phyloP scores from a whole-genome alignment of 148 eudicot genomes.

The Rhododendron henanense region DNA sequence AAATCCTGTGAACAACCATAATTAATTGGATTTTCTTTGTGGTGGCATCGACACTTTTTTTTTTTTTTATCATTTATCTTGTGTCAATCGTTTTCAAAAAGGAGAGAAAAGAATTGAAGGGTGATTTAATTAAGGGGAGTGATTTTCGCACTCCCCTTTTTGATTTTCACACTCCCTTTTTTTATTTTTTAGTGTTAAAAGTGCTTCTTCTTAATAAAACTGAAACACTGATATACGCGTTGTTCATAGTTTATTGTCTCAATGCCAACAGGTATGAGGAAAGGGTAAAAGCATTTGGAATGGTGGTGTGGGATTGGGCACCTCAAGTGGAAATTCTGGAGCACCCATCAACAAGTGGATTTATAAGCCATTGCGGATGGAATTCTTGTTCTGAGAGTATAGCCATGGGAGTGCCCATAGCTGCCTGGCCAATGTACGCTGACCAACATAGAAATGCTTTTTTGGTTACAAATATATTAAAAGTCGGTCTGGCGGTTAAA shows the following conservation, averaged over 20 bases:
- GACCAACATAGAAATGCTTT: neutral
- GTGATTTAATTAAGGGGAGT: too few relatives aligned
- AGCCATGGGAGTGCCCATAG: neutral
- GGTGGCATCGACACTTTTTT: too few relatives aligned
- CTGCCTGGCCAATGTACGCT: neutral
- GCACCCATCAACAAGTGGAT: neutral
- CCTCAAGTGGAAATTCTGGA: neutral
- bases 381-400: slow-evolving; percentile 1
- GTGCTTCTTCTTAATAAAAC: too few relatives aligned
- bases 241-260: neutral
- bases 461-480: neutral
- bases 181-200: too few relatives aligned
- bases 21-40: too few relatives aligned
- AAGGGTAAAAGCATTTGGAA: neutral
- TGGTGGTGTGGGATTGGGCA: neutral
- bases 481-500: neutral
- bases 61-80: too few relatives aligned
- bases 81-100: too few relatives aligned
- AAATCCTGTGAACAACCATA: too few relatives aligned
- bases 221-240: too few relatives aligned
- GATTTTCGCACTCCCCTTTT: too few relatives aligned
- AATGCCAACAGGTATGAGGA: neutral
- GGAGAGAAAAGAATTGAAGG: too few relatives aligned
- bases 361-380: slow-evolving; percentile 2
- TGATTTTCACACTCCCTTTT: too few relatives aligned